These are phyloP conservation scores for Neofusicoccum parvum DNA, from an alignment of 2,329 filamentous ascomycete genomes.

Conservation along the genomic window DNA sequence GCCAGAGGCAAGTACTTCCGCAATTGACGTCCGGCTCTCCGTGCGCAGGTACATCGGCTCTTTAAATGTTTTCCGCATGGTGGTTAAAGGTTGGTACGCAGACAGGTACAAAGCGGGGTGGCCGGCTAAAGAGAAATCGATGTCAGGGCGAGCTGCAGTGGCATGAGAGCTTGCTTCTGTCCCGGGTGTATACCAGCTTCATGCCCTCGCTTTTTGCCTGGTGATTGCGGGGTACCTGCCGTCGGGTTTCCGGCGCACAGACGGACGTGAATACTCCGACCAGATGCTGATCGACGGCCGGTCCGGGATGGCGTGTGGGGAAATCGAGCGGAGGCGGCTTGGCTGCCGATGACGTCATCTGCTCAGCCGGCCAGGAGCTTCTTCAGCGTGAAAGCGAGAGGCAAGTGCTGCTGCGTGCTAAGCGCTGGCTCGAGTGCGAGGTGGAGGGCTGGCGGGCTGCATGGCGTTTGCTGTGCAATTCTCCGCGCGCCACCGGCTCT, in stretches of 20 bases:
- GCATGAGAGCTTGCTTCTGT: not conserved
- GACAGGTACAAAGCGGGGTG: not conserved
- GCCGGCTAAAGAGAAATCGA: not conserved
- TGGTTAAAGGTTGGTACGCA: not conserved
- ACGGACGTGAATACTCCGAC: not conserved
- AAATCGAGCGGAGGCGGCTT: constrained; percentile 2
- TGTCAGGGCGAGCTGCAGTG: not conserved
- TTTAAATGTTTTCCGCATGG: not conserved
- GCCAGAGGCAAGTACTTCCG: no score
- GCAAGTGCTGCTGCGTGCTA: no score
- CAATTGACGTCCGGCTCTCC: not conserved
- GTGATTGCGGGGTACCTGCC: not conserved
- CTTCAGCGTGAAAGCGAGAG: no score
- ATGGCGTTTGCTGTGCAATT: not conserved
- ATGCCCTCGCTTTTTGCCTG: not conserved
- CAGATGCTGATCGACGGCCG: not conserved
- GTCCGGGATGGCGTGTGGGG: not conserved
- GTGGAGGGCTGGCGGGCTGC: no score
- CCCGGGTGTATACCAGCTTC: not conserved
- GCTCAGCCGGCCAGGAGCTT: not conserved
- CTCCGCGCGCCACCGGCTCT: not conserved
- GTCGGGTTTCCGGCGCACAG: not conserved
- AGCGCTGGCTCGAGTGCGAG: no score
- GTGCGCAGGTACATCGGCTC: not conserved
- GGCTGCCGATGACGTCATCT: not conserved